Conservation (phyloP, 805 yeast genomes). For the Debaryomyces maramus region DNA sequence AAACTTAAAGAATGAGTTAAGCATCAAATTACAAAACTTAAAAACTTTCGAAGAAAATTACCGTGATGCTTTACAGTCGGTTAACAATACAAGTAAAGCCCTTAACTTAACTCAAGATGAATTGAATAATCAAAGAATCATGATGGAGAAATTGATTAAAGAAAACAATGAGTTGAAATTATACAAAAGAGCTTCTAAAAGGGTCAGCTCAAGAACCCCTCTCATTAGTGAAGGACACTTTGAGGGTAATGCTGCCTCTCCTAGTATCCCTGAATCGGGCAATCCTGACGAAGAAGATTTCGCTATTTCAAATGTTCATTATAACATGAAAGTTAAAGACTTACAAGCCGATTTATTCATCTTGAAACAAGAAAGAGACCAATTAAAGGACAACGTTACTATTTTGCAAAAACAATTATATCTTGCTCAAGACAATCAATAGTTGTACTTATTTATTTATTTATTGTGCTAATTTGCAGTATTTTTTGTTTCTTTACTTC, state of each 20-base stretch:
- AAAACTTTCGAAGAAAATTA: constrained; percentile 61
- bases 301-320: constrained; percentile 50
- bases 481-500: no score
- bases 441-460: constrained; percentile 1
- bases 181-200: constrained; percentile 44
- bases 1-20: constrained; percentile 31
- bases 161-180: constrained; percentile 72
- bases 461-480: constrained; percentile 6
- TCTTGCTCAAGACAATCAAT: constrained; percentile 14
- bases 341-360: constrained; percentile 82
- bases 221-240: constrained; percentile 17
- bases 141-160: constrained; percentile 53
- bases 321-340: constrained; percentile 74
- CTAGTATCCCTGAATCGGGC: constrained; percentile 8
- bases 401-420: constrained; percentile 58
- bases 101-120: constrained; percentile 73
- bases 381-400: constrained; percentile 61
- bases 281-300: constrained; percentile 26
- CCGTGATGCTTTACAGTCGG: constrained; percentile 67
- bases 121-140: constrained; percentile 56
- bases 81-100: constrained; percentile 74
- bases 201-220: constrained; percentile 32
- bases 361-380: constrained; percentile 80
- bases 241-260: constrained; percentile 7
- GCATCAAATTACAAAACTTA: constrained; percentile 27